phyloP scores from a whole-genome alignment of 768 basidiomycete genomes.

The Lactarius trivialis region DNA sequence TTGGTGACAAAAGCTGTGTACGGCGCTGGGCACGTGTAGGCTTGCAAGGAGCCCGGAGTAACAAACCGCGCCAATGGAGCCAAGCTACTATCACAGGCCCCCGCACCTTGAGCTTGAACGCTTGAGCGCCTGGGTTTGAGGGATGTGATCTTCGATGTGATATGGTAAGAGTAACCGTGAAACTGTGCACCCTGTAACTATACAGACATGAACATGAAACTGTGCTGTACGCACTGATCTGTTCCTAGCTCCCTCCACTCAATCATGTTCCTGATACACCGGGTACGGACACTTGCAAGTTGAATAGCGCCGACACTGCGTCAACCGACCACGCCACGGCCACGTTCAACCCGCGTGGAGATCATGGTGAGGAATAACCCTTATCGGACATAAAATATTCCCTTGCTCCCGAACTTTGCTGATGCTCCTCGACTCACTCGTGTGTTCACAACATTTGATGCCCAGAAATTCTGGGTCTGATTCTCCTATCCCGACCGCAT shows the following conservation, averaged over 20 bases:
- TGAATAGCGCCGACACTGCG: no score
- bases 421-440: neutral
- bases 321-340: neutral
- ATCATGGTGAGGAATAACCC: neutral
- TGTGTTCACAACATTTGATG: neutral
- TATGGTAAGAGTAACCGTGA: neutral
- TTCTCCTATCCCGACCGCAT: neutral
- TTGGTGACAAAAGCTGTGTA: conserved; percentile 1
- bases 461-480: neutral
- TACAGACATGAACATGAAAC: neutral
- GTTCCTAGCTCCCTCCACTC: neutral
- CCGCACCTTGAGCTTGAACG: neutral
- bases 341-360: neutral
- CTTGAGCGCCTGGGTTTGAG: neutral
- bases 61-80: neutral
- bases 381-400: no score
- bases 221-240: neutral
- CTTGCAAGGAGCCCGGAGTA: neutral
- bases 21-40: conserved; percentile 4
- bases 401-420: no score
- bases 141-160: no score
- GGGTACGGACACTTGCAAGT: neutral
- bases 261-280: neutral
- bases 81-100: neutral
- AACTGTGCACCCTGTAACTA: neutral